These are phyloP conservation scores for Umbilicaria muhlenbergii DNA, from an alignment of 495 filamentous ascomycete species.

Conservation along the genomic window DNA sequence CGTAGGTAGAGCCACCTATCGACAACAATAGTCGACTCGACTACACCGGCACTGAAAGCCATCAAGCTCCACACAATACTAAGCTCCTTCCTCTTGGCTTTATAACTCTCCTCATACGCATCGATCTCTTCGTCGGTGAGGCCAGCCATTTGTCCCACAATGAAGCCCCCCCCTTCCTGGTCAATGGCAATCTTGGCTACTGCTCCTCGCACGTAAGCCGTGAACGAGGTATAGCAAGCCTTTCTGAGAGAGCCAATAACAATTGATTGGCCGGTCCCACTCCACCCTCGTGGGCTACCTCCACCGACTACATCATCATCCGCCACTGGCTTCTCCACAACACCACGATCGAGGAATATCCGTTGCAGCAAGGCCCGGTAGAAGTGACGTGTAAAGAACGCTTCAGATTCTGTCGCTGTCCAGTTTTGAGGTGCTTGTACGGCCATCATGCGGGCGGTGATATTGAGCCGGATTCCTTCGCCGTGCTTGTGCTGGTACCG, in stretches of 20 bases:
- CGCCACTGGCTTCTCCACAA: conserved; percentile 43
- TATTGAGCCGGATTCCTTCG: conserved; percentile 68
- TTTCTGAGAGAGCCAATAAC: conserved; percentile 79
- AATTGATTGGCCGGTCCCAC: conserved; percentile 42
- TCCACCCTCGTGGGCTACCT: conserved; percentile 15
- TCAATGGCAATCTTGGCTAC: conserved; percentile 51
- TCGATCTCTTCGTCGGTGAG: conserved; percentile 61
- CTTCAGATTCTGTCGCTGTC: conserved; percentile 61
- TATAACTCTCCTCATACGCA: conserved; percentile 47
- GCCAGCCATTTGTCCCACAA: conserved; percentile 41
- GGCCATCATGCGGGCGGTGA: conserved; percentile 93
- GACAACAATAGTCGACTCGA: conserved; percentile 79
- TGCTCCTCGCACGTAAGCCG: conserved; percentile 65
- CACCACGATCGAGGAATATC: conserved; percentile 67
- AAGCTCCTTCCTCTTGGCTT: conserved; percentile 59
- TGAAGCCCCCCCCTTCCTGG: conserved; percentile 34
- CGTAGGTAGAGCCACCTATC: conserved; percentile 82
- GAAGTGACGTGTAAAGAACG: conserved; percentile 87
- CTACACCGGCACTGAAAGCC: conserved; percentile 80
- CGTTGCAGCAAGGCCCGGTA: conserved; percentile 83
- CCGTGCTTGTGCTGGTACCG: conserved; percentile 33
- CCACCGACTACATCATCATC: conserved; percentile 21
- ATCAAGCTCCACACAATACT: conserved; percentile 83
- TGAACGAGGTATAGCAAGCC: conserved; percentile 60
- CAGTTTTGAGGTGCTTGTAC: conserved; percentile 90